phyloP scores from a whole-genome alignment of 495 filamentous ascomycete species.

The Penicillium lividum region DNA sequence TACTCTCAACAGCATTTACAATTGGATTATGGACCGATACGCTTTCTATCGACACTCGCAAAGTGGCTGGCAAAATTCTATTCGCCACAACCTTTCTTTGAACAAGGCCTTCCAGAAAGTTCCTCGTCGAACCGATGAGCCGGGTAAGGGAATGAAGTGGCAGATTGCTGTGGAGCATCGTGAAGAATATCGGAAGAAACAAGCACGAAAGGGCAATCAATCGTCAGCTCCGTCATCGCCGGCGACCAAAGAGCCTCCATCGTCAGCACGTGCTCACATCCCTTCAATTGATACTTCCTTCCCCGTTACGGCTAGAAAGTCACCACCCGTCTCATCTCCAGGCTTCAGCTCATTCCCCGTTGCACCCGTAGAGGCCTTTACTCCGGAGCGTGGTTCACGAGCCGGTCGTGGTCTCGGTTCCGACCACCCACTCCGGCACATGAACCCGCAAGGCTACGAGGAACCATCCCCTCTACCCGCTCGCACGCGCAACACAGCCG shows the following conservation, averaged over 20 bases:
- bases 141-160: conserved; percentile 99
- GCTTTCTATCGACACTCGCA: conserved; percentile 84
- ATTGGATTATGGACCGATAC: conserved; percentile 84
- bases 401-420: conserved; percentile 33
- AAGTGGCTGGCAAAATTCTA: conserved; percentile 96
- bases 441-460: conserved; percentile 48
- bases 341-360: conserved; percentile 51
- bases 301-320: conserved; percentile 48
- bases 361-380: conserved; percentile 49
- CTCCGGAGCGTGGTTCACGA: conserved; percentile 48
- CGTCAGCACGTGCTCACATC: conserved; percentile 27
- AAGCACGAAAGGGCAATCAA: conserved; percentile 46
- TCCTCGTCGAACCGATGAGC: conserved; percentile 87
- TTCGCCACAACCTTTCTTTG: conserved; percentile 91
- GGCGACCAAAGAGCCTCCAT: conserved; percentile 42
- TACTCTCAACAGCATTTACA: conserved; percentile 86
- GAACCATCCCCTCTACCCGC: conserved; percentile 57
- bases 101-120: conserved; percentile 93
- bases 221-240: conserved; percentile 51
- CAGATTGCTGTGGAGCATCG: conserved; percentile 77
- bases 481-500: conserved; percentile 45
- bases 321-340: conserved; percentile 52
- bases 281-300: conserved; percentile 48
- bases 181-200: conserved; percentile 72
- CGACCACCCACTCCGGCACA: conserved; percentile 39